A percentile compares a stretch with the other conserved stretches of the same genome.
phyloP scores from a whole-genome alignment of 192 early-diverging fungal genomes.

The Diversispora eburnea region DNA sequence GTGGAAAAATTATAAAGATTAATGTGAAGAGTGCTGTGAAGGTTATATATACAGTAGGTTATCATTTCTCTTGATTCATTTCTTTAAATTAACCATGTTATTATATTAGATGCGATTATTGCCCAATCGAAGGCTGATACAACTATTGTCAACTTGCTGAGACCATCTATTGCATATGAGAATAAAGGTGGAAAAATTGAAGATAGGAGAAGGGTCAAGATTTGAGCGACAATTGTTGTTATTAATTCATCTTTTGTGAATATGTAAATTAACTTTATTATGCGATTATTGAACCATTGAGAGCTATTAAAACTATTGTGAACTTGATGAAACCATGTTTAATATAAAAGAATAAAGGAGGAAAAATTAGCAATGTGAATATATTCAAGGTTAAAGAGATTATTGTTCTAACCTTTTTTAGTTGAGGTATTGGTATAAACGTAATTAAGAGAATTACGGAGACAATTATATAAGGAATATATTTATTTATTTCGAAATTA shows the following conservation, averaged over 20 bases:
- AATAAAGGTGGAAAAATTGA: too few species aligned
- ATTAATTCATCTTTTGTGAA: background rate
- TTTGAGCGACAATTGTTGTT: too few species aligned
- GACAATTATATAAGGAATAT: conserved; percentile 8
- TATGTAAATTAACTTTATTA: background rate
- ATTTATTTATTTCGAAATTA: conserved; percentile 5
- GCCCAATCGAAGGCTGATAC: background rate
- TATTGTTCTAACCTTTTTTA: background rate
- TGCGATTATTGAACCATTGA: background rate
- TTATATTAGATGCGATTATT: background rate
- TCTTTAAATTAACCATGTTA: background rate
- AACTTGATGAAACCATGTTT: background rate
- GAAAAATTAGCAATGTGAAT: background rate
- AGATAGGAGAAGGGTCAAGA: background rate
- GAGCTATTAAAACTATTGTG: background rate
- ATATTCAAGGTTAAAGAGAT: background rate
- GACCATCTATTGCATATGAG: background rate
- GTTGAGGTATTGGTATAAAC: background rate
- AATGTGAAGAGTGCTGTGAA: background rate
- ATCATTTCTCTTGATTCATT: background rate
- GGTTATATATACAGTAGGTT: background rate
- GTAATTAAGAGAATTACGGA: background rate
- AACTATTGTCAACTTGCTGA: background rate
- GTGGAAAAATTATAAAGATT: too few species aligned
- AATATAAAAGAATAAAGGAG: conserved; percentile 7